Base-by-base conservation (phyloP, 2,329 filamentous ascomycete genomes). In the Cercospora zeae-maydis region DNA sequence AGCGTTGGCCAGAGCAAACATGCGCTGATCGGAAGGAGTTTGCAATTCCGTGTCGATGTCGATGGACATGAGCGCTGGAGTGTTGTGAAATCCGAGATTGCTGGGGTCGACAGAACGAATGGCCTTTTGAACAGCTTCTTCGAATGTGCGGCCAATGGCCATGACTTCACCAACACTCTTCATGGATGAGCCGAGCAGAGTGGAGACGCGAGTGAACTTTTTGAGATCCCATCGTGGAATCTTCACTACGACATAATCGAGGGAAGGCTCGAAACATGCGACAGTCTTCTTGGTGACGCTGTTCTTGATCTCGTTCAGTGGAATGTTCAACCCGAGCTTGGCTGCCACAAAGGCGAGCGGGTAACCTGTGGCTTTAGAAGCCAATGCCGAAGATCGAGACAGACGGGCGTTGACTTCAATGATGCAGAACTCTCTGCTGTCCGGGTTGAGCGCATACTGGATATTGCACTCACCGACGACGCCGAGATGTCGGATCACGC, bases 161-260 rank as follows among this genome's bases (percentile, higher is more conserved):
- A 99, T 98, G 69, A 99, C 95, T 77, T 99, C 95, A 74, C 95
- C 95, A 58, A 99, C 93, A 85, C 92, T 96, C 88, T 98, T 99
- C 95, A 99, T 99, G 11, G 93, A 96, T 2, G 95, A 98, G 31
- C 93, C 93, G 24, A 99, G 88, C 74, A 96, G 89, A 1, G 93
- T 98, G 3, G 93, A 98, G 21, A 98, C 95, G 69, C 95, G 88
- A 30, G 91, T 96, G 79, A 99, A 99, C 81, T 99, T 99, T 84
- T 98, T 98, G 74, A 99, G 80, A 79, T 99, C 95, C 95, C 95
- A 99, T 71, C 95, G 86, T 52, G 95, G 95, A 82, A 99, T 98
- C 86, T 99, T 99, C 71, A 98, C 93, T 16, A 98, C 95, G 58
- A 96, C 91, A 76, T 99, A 99, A 78, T 99, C 95, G 13, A 99